These are phyloP conservation scores for Calamus simplicifolius DNA, from an alignment of 176 grass and related monocot species.

Conservation along the genomic window DNA sequence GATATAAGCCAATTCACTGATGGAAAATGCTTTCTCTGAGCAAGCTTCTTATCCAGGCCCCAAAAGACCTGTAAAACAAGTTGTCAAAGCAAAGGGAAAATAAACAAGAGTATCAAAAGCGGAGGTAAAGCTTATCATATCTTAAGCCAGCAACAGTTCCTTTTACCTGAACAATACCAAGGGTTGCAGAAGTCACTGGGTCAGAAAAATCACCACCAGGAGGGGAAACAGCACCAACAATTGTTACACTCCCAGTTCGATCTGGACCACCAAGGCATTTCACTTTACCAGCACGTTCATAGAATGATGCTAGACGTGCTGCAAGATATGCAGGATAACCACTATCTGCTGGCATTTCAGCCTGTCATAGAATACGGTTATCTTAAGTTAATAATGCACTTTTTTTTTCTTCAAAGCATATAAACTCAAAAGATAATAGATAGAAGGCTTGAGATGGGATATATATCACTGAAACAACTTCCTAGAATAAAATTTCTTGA, in stretches of 20 bases:
- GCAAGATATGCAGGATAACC: slow-evolving; percentile 99
- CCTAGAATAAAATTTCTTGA: no score
- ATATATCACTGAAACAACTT: no score
- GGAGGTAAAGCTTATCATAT: no score
- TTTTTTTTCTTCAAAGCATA: no score
- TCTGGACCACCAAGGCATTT: slow-evolving; percentile 92
- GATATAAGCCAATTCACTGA: slow-evolving; percentile 99
- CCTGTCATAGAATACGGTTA: slow-evolving; percentile 28
- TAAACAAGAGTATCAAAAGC: background rate
- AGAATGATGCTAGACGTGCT: slow-evolving; percentile 89
- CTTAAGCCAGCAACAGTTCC: background rate
- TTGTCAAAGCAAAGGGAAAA: slow-evolving; percentile 1
- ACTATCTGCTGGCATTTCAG: slow-evolving; percentile 99
- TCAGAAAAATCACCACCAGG: slow-evolving; percentile 99
- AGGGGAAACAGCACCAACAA: slow-evolving; percentile 97
- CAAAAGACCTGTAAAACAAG: slow-evolving; percentile 78
- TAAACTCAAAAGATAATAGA: no score
- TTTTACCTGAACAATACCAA: slow-evolving; percentile 91
- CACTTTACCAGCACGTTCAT: slow-evolving; percentile 98
- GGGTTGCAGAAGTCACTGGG: slow-evolving; percentile 96
- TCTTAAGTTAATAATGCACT: no score
- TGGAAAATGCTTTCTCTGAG: slow-evolving; percentile 99
- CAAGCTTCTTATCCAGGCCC: slow-evolving; percentile 98
- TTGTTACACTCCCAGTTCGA: slow-evolving; percentile 92
- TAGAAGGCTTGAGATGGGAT: background rate